Evolutionary conservation across 257 asterid species (phyloP), one percentile per base, ranked within the genome.

Genomic region (Scutellaria baicalensis): DNA sequence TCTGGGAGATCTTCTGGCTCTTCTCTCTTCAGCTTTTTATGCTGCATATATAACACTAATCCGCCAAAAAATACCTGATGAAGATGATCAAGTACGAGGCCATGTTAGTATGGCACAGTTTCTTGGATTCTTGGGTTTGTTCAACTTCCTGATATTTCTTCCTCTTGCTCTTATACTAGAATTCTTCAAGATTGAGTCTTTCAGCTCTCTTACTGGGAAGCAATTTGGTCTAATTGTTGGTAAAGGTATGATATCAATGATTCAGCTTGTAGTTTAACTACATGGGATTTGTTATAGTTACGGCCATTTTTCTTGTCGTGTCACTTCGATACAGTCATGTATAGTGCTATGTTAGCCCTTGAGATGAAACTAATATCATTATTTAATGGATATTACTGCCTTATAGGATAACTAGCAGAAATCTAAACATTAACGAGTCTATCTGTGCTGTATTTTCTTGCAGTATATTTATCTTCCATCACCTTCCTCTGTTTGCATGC

Each of bases 61-160:
- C 69, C 94, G 99, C 67, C 84, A 81, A 69, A 88, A 85, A 64
- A 56, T 94, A 59, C 97, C 99, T 1, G 99, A 91, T 78, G 94
- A 88, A 45, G 97, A 89, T 59, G 94, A 89, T 42, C 78, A 73
- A 49, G 75, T 73, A 59, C 77, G 68, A 55, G 95, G 93, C 48
- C 83, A 17, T 54, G 90, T 80, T 51, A 94, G 97, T 77, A 91
- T 88, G 97, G 96, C 96, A 4, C 97, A 89, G 39, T 91, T 94
- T 78, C 97, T 94, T 71, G 99, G 99, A 58, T 94, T 76, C 84
- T 66, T 94, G 73, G 99, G 97, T 47, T 78, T 91, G 72, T 94
- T 89, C 84, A 94, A 94, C 82, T 64, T 91, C 68, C 10, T 94
- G 72, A 77, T 94, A 67, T 94, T 94, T 81, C 77, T 88, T 49